Evolutionary conservation across 371 early-diverging fungal genomes (phyloP).

Genomic region (Syncephalastrum sp.): DNA sequence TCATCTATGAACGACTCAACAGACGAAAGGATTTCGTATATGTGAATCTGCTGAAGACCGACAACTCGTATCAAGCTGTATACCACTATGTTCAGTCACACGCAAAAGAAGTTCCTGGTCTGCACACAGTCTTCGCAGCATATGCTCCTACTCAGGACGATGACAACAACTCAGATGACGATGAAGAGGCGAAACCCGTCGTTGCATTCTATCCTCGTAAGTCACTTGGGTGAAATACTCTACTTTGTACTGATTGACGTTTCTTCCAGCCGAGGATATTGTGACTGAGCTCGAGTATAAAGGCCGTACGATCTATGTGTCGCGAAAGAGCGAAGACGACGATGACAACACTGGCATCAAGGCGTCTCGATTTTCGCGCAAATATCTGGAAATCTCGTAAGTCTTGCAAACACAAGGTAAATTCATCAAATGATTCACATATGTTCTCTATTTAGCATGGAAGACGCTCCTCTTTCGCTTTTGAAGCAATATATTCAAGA

Average conservation of each 20-base stretch:
- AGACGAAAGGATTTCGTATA: conserved; percentile 4
- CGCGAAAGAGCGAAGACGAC: conserved; percentile 7
- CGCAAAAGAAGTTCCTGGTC: conserved; percentile 12
- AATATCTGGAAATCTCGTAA: conserved; percentile 21
- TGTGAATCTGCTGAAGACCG: conserved; percentile 12
- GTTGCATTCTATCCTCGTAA: conserved; percentile 35
- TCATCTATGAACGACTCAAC: conserved; percentile 5
- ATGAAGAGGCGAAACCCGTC: conserved; percentile 9
- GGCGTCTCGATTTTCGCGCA: not conserved
- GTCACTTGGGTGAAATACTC: not conserved
- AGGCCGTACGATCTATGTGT: conserved; percentile 16
- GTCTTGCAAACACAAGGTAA: too few species aligned
- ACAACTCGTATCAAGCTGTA: conserved; percentile 23
- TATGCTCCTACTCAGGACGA: conserved; percentile 19
- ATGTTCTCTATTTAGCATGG: conserved; percentile 18
- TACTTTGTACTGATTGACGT: not conserved
- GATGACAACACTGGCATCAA: conserved; percentile 8
- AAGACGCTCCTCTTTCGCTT: conserved; percentile 14
- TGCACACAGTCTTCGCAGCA: conserved; percentile 13
- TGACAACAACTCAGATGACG: conserved; percentile 8
- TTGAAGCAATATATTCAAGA: conserved; percentile 33
- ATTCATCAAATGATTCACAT: not conserved
- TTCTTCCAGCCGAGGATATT: conserved; percentile 11
- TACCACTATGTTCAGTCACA: conserved; percentile 17
- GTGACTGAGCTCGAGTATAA: conserved; percentile 25